These are phyloP conservation scores for Scolecobasidium constrictum DNA, from an alignment of 2,329 filamentous ascomycete genomes.

Conservation along the genomic window DNA sequence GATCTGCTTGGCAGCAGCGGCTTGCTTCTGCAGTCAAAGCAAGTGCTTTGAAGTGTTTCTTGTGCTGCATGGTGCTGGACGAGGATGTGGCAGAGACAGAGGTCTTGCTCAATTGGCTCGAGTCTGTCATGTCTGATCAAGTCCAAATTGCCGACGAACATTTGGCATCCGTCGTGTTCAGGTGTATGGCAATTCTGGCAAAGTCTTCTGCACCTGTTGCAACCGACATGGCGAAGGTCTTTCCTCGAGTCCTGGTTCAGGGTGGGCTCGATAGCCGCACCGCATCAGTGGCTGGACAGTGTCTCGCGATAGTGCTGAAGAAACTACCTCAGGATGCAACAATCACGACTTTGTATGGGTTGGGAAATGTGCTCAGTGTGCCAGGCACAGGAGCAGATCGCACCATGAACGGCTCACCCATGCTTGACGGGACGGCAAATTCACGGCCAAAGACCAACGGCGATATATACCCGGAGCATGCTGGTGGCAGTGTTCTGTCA, in stretches of 20 bases:
- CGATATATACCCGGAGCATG: conserved; percentile 19
- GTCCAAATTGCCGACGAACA: conserved; percentile 71
- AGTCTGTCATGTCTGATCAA: conserved; percentile 67
- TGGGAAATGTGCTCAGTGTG: conserved; percentile 90
- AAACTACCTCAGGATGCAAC: conserved; percentile 82
- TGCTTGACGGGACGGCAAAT: conserved; percentile 38
- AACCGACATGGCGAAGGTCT: conserved; percentile 62
- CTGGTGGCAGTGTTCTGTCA: conserved; percentile 63
- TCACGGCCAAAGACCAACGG: conserved; percentile 28
- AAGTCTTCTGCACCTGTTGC: conserved; percentile 63
- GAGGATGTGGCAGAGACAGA: conserved; percentile 74
- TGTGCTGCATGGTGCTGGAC: conserved; percentile 76
- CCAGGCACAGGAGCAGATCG: conserved; percentile 42
- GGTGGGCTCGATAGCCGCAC: conserved; percentile 58
- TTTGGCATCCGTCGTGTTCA: conserved; percentile 68
- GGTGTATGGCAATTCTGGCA: conserved; percentile 72
- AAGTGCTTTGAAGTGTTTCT: conserved; percentile 66
- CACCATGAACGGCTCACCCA: conserved; percentile 30
- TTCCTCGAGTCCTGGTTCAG: conserved; percentile 83
- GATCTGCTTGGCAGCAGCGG: conserved; percentile 75
- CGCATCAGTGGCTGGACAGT: conserved; percentile 69
- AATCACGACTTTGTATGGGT: conserved; percentile 88
- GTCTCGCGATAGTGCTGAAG: conserved; percentile 69
- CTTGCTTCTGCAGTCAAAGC: conserved; percentile 80
- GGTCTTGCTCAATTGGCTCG: conserved; percentile 71